phyloP scores from a whole-genome alignment of 805 yeast species.

The Lipomyces kockii region DNA sequence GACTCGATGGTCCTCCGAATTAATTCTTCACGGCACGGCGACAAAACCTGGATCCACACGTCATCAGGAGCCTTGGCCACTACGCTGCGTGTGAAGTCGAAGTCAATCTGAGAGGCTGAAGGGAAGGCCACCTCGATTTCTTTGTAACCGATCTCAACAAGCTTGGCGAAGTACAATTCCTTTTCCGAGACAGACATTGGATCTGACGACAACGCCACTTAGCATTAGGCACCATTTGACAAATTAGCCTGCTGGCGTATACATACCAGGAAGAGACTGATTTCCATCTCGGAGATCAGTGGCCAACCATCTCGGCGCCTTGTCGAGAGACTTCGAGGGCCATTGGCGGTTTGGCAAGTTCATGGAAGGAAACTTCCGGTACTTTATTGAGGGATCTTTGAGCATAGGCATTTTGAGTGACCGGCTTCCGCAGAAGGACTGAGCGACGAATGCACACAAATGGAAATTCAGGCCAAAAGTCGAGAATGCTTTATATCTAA shows the following conservation, averaged over 20 bases:
- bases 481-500: neutral
- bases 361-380: conserved; percentile 59
- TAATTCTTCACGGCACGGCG: conserved; percentile 77
- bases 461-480: neutral
- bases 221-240: no score
- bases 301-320: conserved; percentile 81
- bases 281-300: conserved; percentile 86
- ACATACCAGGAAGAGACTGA: conserved; percentile 69
- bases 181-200: conserved; percentile 86
- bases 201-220: conserved; percentile 41
- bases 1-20: conserved; percentile 74
- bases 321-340: conserved; percentile 64
- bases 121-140: conserved; percentile 87
- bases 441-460: neutral
- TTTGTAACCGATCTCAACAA: conserved; percentile 75
- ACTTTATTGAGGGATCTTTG: conserved; percentile 66
- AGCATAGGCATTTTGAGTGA: conserved; percentile 42
- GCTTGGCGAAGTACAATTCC: conserved; percentile 67
- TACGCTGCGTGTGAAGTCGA: conserved; percentile 78
- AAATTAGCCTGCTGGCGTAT: neutral
- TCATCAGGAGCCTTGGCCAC: conserved; percentile 76
- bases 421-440: neutral
- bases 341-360: conserved; percentile 67
- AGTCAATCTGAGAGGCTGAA: conserved; percentile 77
- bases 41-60: conserved; percentile 74